Base-by-base conservation (phyloP, 2,329 filamentous ascomycete genomes). In the Cercospora zeina region DNA sequence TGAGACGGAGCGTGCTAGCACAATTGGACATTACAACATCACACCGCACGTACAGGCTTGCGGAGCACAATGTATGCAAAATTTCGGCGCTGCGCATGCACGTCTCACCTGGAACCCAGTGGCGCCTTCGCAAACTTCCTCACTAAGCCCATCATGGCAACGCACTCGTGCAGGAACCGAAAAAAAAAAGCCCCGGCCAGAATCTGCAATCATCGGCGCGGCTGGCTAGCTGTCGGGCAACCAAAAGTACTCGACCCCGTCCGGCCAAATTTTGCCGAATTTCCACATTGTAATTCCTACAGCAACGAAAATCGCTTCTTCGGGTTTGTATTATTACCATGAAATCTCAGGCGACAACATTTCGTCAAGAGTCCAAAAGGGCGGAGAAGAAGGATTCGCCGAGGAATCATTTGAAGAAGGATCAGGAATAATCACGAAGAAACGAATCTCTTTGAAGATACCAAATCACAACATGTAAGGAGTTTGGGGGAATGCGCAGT, bases 401-500 rank as follows among this genome's bases (percentile, higher is more conserved):
- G 21, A 24, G 16, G 31, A 33, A 50, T 10, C 11, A n/a, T 16
- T 19, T 16, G 19, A 33, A 24, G 27, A n/a, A 33, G 27, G 2
- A 16, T 21, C 47, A 36, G 33, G 45, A 36, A 36, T 6, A 10
- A 13, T 10, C 34, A 62, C 19, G 54, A 53, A 19, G 55, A 19
- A 36, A 63, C 61, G 61, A 63, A 55, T 59, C 37, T 63, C 61
- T 56, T 63, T 59, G 6, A 27, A 42, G 61, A 63, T 59, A 56
- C 56, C 61, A 27, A 27, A 14, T 60, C 27, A 54, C 27, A 24
- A 30, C 24, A 19, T 16, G 30, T 31, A 24, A 50, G 55, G 55
- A 36, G 55, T 58, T 56, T 31, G 14, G 5, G 31, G 30, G 51
- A 2, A 34, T 19, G 16, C 36, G 31, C n/a, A n/a, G n/a, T n/a